Evolutionary conservation across 352 stramenopile genomes (phyloP).

Genomic region (Phytophthora hibernalis): DNA sequence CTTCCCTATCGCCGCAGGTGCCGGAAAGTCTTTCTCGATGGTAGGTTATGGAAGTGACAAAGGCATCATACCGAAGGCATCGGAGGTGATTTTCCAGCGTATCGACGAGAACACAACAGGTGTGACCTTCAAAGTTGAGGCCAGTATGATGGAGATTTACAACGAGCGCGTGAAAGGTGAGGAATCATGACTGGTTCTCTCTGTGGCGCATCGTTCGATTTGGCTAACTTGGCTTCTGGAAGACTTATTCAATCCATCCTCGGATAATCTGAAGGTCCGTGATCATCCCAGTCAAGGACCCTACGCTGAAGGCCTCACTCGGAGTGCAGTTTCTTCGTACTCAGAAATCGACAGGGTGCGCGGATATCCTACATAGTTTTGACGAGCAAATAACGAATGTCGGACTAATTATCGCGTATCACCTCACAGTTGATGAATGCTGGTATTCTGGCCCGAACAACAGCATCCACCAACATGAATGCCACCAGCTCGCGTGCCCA

Average conservation of each 20-base stretch:
- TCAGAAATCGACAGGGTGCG: conserved; percentile 77
- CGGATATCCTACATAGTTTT: background rate
- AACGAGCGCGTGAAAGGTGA: conserved; percentile 89
- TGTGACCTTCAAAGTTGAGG: conserved; percentile 87
- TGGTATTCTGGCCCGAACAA: conserved; percentile 83
- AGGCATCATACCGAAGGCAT: conserved; percentile 86
- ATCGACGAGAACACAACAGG: conserved; percentile 58
- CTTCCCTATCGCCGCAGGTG: conserved; percentile 32
- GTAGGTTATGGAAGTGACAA: conserved; percentile 84
- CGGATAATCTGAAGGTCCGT: conserved; percentile 89
- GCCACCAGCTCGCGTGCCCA: conserved; percentile 84
- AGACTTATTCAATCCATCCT: conserved; percentile 88
- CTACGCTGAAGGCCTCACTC: conserved; percentile 84
- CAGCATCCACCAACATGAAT: conserved; percentile 90
- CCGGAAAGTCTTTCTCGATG: conserved; percentile 90
- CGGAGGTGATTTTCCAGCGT: conserved; percentile 84
- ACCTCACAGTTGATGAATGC: conserved; percentile 78
- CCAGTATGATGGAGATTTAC: conserved; percentile 93
- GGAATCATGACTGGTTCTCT: background rate
- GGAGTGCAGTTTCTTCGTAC: conserved; percentile 83
- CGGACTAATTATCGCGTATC: background rate
- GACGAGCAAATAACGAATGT: background rate
- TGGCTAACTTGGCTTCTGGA: conserved; percentile 4
- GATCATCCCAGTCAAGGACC: conserved; percentile 87
- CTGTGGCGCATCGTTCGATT: background rate